A percentile compares a stretch with the other conserved stretches of the same genome.
These are phyloP conservation scores for Excoecaria agallocha DNA, from an alignment of 345 rosid species.

Conservation along the genomic window DNA sequence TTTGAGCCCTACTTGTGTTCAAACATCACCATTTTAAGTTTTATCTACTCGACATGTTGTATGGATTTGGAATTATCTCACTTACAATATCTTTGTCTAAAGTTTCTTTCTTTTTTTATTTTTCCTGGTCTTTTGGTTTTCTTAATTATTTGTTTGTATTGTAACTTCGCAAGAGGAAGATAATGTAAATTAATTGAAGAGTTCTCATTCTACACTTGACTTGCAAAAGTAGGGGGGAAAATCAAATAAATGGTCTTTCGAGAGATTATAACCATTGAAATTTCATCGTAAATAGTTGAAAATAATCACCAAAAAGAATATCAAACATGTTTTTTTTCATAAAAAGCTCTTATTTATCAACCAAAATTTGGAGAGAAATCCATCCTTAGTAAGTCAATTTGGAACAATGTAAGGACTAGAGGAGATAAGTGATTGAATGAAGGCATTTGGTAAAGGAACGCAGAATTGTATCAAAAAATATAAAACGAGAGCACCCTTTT, in stretches of 20 bases:
- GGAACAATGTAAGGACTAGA: too few relatives aligned
- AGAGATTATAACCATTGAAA: too few relatives aligned
- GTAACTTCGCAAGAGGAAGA: too few relatives aligned
- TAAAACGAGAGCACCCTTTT: background rate
- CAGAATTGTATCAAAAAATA: too few relatives aligned
- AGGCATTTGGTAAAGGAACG: too few relatives aligned
- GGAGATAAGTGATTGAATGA: too few relatives aligned
- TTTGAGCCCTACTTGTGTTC: conserved; percentile 22
- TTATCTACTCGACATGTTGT: background rate
- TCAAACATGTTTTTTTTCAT: too few relatives aligned
- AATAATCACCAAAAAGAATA: too few relatives aligned
- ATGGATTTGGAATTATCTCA: background rate
- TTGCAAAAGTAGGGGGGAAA: background rate
- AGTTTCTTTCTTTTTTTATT: background rate
- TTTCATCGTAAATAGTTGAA: too few relatives aligned
- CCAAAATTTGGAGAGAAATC: too few relatives aligned
- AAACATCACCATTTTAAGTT: background rate
- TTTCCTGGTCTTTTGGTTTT: background rate
- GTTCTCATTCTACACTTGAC: background rate
- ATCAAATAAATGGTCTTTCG: background rate
- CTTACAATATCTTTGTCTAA: conserved; percentile 3
- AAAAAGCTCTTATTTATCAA: too few relatives aligned
- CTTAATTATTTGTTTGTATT: background rate
- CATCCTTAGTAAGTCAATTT: too few relatives aligned
- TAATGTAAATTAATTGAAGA: background rate